Conservation (phyloP, 208 protist genomes). For the Acanthamoeba culbertsoni region DNA sequence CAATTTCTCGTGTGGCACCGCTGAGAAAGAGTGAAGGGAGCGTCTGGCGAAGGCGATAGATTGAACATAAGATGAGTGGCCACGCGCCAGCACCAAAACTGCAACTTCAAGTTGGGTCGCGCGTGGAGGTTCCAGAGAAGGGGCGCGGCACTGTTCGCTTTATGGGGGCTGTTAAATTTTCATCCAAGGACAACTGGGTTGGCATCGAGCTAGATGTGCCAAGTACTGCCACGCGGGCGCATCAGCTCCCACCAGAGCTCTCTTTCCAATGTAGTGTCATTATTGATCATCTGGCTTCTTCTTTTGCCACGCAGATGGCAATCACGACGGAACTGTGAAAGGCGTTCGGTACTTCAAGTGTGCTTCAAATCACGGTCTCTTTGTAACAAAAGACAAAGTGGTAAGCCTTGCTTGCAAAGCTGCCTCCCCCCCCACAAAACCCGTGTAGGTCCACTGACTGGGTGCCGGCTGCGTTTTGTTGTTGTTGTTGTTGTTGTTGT, state of each 20-base stretch:
- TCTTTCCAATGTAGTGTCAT: too few species aligned
- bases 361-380: constrained; percentile 21
- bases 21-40: background rate
- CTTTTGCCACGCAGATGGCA: constrained; percentile 34
- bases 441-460: background rate
- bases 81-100: background rate
- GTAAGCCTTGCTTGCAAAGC: background rate
- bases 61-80: background rate
- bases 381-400: constrained; percentile 55
- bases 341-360: constrained; percentile 58
- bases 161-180: constrained; percentile 53
- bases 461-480: background rate
- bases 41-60: too few species aligned
- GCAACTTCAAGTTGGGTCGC: background rate
- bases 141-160: constrained; percentile 48
- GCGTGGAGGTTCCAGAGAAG: constrained; percentile 20
- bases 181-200: constrained; percentile 62
- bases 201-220: constrained; percentile 49
- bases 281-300: background rate
- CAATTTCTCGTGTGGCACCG: background rate
- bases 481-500: background rate
- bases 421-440: too few species aligned
- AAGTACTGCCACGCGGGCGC: background rate
- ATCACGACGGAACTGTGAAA: constrained; percentile 44
- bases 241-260: too few species aligned